Evolutionary conservation across 805 yeast species (phyloP), one percentile per base, ranked within the genome.

Genomic region (Kuraishia borneana): DNA sequence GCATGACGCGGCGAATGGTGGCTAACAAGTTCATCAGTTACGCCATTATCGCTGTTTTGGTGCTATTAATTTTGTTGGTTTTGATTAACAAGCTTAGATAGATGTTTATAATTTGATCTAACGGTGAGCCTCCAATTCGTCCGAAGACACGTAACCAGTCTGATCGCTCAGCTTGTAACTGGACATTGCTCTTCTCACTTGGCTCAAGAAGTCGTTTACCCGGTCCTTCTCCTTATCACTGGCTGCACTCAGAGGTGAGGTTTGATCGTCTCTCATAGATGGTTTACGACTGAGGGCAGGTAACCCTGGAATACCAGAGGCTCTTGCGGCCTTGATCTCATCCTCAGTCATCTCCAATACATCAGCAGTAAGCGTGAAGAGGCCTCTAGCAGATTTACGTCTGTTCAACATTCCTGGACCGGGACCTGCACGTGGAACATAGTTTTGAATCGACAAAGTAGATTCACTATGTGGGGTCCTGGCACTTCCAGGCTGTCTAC

Each of bases 1-100:
- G 83, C 14, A 92, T 92, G 98, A 81, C 95, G 18, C 70, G 97
- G 56, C 65, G 97, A 47, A 68, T 88, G 66, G 85, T 94, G 8
- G 89, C 96, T 5, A 89, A 89, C 57, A 81, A 85, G 55, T 67
- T 88, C 44, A 81, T 89, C 42, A 83, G 94, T 37, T 83, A 85
- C 48, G 94, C 94, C 8, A 89, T 89, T 37, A 89, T 89, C 36
- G 95, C 83, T 5, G 88, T 89, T 14, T 68, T 89, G 48, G 75
- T 89, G 5, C 48, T 89, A 35, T 65, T 89, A 47, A 89, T 89
- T 32, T 60, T 89, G 42, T 63, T 89, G 42, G 96, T 87, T 5
- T 61, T 89, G 36, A 83, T 83, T 33, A 77, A 85, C 51, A 89
- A 89, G 57, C 82, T 85, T 54, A 25, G 28, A 16, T 25, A 25